A percentile compares a stretch with the other conserved stretches of the same genome.
Conservation (phyloP, 2,329 filamentous ascomycete genomes). For the Apiospora arundinis region DNA sequence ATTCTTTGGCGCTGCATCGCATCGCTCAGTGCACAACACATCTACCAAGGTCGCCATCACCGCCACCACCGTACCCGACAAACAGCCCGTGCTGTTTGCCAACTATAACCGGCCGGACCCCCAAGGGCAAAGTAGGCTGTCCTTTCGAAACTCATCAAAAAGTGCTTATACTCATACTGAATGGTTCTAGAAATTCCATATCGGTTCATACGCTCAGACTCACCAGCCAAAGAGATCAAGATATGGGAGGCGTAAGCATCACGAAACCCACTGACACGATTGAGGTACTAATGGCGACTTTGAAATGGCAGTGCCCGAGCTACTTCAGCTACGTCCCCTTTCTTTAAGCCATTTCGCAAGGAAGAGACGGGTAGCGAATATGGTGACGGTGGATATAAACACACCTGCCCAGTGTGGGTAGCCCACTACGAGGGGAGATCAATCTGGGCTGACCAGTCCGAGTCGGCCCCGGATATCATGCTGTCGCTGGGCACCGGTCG, state of each 20-base stretch:
- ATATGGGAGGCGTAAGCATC: constrained; percentile 41
- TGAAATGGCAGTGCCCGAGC: constrained; percentile 35
- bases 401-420: constrained; percentile 36
- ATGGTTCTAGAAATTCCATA: constrained; percentile 33
- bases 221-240: constrained; percentile 36
- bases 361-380: constrained; percentile 20
- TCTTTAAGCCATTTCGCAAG: constrained; percentile 40
- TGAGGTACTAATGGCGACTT: background rate
- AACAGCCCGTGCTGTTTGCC: constrained; percentile 38
- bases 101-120: constrained; percentile 42
- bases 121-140: constrained; percentile 30
- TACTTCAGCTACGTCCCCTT: constrained; percentile 39
- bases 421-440: constrained; percentile 37
- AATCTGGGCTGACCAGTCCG: constrained; percentile 37
- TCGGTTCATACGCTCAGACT: constrained; percentile 36
- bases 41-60: constrained; percentile 40
- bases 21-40: constrained; percentile 32
- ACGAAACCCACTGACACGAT: background rate
- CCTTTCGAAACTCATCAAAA: background rate
- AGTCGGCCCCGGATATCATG: constrained; percentile 36
- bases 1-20: constrained; percentile 38
- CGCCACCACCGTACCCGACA: constrained; percentile 32
- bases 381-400: constrained; percentile 23
- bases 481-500: constrained; percentile 40
- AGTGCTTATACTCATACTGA: background rate